Evolutionary conservation across 2,329 filamentous ascomycete genomes (phyloP), one percentile per base, ranked within the genome.

Genomic region (Cladophialophora chaetospira): DNA sequence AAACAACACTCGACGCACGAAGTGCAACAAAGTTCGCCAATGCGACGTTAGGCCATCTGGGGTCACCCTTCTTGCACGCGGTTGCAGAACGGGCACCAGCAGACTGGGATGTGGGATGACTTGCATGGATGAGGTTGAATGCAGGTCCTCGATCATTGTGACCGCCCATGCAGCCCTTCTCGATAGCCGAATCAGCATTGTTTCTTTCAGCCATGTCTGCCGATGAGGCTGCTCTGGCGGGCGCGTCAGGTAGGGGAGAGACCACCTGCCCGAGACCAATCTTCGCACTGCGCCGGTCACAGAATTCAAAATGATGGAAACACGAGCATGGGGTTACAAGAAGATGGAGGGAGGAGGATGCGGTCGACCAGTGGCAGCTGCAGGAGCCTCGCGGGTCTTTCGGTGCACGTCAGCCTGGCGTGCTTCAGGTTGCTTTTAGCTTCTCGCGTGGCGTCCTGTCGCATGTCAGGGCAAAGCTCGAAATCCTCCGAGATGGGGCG

Each of bases 391-490:
- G 28, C 53, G 43, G 45, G 49, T 31, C 28, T 17, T 13, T 33
- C 26, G 35, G 23, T 33, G 45, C 29, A 33, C 33, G 23, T 33
- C 29, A n/a, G 50, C 36, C 46, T 62, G 57, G 60, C 54, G 60
- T 62, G 60, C 56, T 62, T 62, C 60, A 62, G 57, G 43, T 62
- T 60, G 17, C 31, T 31, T 40, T 54, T 62, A 60, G 60, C 25
- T 35, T 42, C 46, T 60, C 57, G 57, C 50, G 60, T 62, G 57
- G 60, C 60, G 60, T 40, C 53, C 58, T 52, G 17, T 56, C 49
- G 57, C 53, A 42, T 50, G 42, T 53, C 23, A 29, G 29, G 44
- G 44, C 51, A 46, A 23, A 23, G 25, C 40, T 35, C 45, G 35
- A 62, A 62, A 62, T 54, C 55, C 53, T 56, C 60, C 60, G 56